These are phyloP conservation scores for Salix arbutifolia DNA, from an alignment of 345 rosid genomes.

Conservation along the genomic window DNA sequence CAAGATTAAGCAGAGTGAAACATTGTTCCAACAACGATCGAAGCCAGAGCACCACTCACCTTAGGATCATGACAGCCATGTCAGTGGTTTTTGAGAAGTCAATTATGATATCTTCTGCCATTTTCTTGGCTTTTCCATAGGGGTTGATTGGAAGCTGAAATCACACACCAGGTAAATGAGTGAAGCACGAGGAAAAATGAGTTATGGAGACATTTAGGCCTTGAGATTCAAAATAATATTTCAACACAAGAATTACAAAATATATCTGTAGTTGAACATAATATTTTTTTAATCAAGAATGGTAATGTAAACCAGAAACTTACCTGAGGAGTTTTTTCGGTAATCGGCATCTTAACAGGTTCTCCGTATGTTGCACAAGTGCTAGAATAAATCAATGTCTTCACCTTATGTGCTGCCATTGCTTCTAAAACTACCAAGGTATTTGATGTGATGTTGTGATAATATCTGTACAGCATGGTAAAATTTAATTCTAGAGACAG, in stretches of 20 bases:
- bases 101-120: constrained; percentile 94
- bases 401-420: constrained; percentile 74
- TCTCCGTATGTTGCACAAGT: constrained; percentile 99
- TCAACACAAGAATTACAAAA: neutral
- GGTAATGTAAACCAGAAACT: neutral
- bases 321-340: constrained; percentile 90
- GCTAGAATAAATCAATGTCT: constrained; percentile 90
- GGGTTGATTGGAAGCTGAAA: constrained; percentile 85
- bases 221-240: neutral
- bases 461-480: constrained; percentile 51
- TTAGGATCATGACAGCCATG: constrained; percentile 90
- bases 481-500: neutral
- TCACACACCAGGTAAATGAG: constrained; percentile 5
- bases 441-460: constrained; percentile 94
- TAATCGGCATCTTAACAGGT: constrained; percentile 91
- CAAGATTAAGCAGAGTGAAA: neutral
- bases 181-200: neutral
- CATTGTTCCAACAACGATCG: neutral
- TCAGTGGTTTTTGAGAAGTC: constrained; percentile 83
- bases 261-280: neutral
- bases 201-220: neutral
- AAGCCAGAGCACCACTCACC: constrained; percentile 38
- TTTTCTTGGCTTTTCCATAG: constrained; percentile 95
- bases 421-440: constrained; percentile 85
- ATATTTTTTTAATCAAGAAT: too few relatives aligned